Conservation (phyloP, 148 eudicot genomes). For the Silene uniflora region DNA sequence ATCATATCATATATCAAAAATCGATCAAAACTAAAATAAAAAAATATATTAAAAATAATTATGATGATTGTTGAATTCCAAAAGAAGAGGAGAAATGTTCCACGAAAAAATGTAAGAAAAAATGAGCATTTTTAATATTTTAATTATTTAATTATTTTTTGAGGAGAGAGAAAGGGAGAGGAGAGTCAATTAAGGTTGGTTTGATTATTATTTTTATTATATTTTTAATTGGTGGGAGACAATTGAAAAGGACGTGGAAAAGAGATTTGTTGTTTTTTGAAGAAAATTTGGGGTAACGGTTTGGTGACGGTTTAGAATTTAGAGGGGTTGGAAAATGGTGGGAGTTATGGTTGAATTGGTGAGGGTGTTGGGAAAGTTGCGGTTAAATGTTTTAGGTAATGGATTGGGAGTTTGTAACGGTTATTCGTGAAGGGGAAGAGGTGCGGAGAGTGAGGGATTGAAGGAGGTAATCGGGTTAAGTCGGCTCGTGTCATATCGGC, state of each 20-base stretch:
- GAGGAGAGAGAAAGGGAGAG: not conserved
- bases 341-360: not conserved
- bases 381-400: too few species aligned
- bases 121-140: not conserved
- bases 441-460: too few species aligned
- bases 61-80: not conserved
- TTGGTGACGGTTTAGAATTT: not conserved
- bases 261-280: not conserved
- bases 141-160: not conserved
- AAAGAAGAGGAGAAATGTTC: not conserved
- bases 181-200: slow-evolving; percentile 12
- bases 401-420: too few species aligned
- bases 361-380: too few species aligned
- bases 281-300: not conserved
- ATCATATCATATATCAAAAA: not conserved
- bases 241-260: slow-evolving; percentile 9
- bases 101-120: not conserved
- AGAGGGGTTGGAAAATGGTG: not conserved
- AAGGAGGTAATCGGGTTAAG: too few species aligned
- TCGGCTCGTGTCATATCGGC: too few species aligned
- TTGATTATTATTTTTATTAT: not conserved
- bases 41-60: not conserved
- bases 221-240: not conserved
- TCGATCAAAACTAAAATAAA: not conserved
- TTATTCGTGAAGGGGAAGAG: too few species aligned